Conservation (phyloP, 2,329 filamentous ascomycete species). For the Nemania bipapillata region DNA sequence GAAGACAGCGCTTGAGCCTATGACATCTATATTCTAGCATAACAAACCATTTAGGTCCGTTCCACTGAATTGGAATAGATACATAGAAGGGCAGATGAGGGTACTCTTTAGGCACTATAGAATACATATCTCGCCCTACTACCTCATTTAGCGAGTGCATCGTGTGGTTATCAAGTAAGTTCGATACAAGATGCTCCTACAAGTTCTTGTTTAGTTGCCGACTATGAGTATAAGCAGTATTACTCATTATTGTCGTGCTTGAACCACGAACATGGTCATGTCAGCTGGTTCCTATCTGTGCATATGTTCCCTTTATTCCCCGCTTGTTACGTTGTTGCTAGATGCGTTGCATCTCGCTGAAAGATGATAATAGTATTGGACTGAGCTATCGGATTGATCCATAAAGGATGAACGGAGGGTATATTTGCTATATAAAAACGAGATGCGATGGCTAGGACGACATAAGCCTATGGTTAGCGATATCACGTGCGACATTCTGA, state of each 20-base stretch:
- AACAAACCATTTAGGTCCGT: too few relatives aligned
- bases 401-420: background rate
- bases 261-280: background rate
- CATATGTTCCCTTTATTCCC: background rate
- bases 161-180: background rate
- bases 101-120: too few relatives aligned
- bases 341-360: background rate
- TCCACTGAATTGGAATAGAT: too few relatives aligned
- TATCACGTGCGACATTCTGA: background rate
- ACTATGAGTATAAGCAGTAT: background rate
- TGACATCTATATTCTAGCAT: too few relatives aligned
- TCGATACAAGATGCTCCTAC: background rate
- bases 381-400: background rate
- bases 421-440: background rate
- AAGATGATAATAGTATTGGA: background rate
- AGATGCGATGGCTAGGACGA: background rate
- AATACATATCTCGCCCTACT: background rate
- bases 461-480: background rate
- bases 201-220: background rate
- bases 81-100: too few relatives aligned
- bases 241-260: background rate
- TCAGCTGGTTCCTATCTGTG: background rate
- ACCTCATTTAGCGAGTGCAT: background rate
- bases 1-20: too few relatives aligned
- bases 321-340: background rate